Conservation (phyloP, 1,284 basidiomycete genomes). For the Uromyces viciae-fabae region DNA sequence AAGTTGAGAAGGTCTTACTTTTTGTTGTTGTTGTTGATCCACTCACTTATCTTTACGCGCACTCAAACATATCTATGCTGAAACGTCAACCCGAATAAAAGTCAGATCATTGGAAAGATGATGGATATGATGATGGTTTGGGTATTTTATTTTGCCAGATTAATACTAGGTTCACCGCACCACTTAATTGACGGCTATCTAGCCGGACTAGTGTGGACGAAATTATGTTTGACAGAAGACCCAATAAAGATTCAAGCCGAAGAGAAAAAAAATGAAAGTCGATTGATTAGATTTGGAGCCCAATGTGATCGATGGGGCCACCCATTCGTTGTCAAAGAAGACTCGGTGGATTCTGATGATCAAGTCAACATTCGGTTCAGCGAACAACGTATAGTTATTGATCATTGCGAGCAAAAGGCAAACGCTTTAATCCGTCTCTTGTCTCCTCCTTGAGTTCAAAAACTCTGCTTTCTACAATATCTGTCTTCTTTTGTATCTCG, state of each 20-base stretch:
- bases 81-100: background rate
- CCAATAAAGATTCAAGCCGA: background rate
- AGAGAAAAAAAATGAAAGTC: background rate
- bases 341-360: background rate
- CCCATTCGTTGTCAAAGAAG: slow-evolving; percentile 1
- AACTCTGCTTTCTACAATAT: too few species aligned
- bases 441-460: too few species aligned
- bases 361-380: background rate
- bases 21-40: background rate
- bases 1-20: background rate
- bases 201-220: slow-evolving; percentile 34
- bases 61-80: background rate
- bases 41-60: background rate
- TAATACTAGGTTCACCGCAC: slow-evolving; percentile 34
- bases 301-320: slow-evolving; percentile 27
- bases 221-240: slow-evolving; percentile 2
- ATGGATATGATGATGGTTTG: slow-evolving; percentile 35
- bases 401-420: slow-evolving; percentile 22
- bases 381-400: slow-evolving; percentile 20
- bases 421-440: slow-evolving; percentile 31
- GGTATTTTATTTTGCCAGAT: slow-evolving; percentile 36
- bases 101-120: slow-evolving; percentile 35
- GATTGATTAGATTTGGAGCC: slow-evolving; percentile 12
- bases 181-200: slow-evolving; percentile 27
- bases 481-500: too few species aligned